A percentile compares a stretch with the other conserved stretches of the same genome.
Evolutionary conservation across 306 rosid genomes (phyloP).

Genomic region (Cucurbita moschata): DNA sequence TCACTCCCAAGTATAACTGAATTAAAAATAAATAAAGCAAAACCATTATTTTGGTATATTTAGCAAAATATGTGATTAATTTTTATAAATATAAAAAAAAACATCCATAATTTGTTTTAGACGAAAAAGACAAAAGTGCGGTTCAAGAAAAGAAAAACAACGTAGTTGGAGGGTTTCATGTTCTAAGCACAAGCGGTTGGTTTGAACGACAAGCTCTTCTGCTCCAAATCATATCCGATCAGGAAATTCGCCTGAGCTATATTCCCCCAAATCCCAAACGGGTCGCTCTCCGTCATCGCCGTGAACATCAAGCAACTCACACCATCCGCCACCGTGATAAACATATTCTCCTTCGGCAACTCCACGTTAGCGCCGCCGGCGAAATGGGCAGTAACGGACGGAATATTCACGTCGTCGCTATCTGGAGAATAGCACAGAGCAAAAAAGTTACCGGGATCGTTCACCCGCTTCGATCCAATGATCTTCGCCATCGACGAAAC

Average conservation of each 20-base stretch:
- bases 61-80: no score
- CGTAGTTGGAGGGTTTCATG: background rate
- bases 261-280: conserved; percentile 27
- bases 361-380: conserved; percentile 36
- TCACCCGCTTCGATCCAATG: conserved; percentile 9
- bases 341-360: conserved; percentile 20
- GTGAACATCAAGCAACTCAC: conserved; percentile 25
- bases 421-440: conserved; percentile 13
- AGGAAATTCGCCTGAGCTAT: conserved; percentile 40
- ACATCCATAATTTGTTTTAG: no score
- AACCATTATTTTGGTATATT: no score
- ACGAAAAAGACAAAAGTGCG: no score
- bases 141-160: no score
- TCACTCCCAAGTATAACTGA: no score
- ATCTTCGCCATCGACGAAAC: conserved; percentile 12
- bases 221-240: conserved; percentile 27
- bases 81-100: no score
- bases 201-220: conserved; percentile 21
- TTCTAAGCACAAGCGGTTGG: conserved; percentile 20
- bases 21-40: no score
- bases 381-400: conserved; percentile 32
- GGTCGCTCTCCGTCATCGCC: background rate
- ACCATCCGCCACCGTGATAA: conserved; percentile 11
- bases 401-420: background rate
- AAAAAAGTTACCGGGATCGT: conserved; percentile 16